Percentiles rank a stretch among this genome's conserved stretches.
phyloP scores from a whole-genome alignment of 2,329 filamentous ascomycete genomes.

The Fusarium cicatricum region DNA sequence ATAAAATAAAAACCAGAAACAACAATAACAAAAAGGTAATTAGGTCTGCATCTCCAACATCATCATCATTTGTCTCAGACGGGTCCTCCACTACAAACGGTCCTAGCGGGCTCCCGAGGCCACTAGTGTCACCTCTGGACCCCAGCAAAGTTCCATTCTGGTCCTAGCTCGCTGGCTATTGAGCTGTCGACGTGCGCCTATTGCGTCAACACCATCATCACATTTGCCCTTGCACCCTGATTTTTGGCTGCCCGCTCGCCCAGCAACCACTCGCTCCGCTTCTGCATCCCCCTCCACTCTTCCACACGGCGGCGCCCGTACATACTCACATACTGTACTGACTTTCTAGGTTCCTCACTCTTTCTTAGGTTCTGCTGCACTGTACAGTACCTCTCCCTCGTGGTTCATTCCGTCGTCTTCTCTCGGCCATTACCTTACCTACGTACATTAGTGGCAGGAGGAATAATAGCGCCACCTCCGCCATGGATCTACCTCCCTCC shows the following conservation, averaged over 20 bases:
- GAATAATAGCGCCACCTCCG: constrained; percentile 41
- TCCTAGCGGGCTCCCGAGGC: constrained; percentile 4
- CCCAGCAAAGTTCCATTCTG: constrained; percentile 26
- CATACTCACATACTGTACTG: neutral
- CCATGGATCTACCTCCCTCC: constrained; percentile 44
- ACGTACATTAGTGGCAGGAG: constrained; percentile 29
- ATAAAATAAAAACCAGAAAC: neutral
- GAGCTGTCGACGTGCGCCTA: constrained; percentile 25
- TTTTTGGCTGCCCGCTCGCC: constrained; percentile 27
- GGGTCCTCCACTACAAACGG: constrained; percentile 18
- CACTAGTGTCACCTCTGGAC: constrained; percentile 31
- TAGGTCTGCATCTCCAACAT: constrained; percentile 23
- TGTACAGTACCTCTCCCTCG: constrained; percentile 10
- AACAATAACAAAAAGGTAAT: constrained; percentile 7
- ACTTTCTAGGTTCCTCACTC: constrained; percentile 23
- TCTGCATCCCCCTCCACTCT: neutral
- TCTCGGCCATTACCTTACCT: constrained; percentile 8
- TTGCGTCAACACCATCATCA: constrained; percentile 44
- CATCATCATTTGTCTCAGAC: constrained; percentile 35
- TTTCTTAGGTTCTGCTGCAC: neutral
- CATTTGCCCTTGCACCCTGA: constrained; percentile 32
- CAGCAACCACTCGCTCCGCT: constrained; percentile 22
- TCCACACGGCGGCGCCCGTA: constrained; percentile 17
- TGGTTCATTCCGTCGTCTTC: constrained; percentile 23
- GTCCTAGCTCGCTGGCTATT: constrained; percentile 19